phyloP scores from a whole-genome alignment of 2,329 filamentous ascomycete genomes.

The Esteya vermicola region DNA sequence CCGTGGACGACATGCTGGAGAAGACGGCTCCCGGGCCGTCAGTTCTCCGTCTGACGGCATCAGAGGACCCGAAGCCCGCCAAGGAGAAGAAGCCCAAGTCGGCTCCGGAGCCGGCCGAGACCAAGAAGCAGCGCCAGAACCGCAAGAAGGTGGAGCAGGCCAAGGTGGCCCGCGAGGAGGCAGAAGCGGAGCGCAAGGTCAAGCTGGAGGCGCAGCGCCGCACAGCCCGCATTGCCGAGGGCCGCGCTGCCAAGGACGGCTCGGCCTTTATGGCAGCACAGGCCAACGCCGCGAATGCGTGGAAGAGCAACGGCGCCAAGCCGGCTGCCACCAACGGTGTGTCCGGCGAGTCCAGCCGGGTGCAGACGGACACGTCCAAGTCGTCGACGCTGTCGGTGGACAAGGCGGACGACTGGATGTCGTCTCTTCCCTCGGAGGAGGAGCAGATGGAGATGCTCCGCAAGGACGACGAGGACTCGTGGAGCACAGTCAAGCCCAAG shows the following conservation, averaged over 20 bases:
- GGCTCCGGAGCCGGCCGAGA: conserved; percentile 53
- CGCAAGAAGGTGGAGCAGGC: conserved; percentile 73
- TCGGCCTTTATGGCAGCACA: conserved; percentile 37
- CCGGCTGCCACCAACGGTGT: too few relatives aligned
- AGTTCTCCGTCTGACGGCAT: conserved; percentile 63
- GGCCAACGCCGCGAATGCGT: conserved; percentile 22
- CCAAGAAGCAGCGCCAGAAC: conserved; percentile 94
- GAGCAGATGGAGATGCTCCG: conserved; percentile 46
- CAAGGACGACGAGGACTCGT: conserved; percentile 37
- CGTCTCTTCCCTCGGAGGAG: conserved; percentile 43
- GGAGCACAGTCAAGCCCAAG: conserved; percentile 43
- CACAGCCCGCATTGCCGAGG: conserved; percentile 66
- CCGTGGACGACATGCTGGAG: conserved; percentile 88
- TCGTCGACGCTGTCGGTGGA: conserved; percentile 15
- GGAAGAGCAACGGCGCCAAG: conserved; percentile 22
- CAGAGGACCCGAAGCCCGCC: conserved; percentile 37
- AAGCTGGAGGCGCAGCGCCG: conserved; percentile 74
- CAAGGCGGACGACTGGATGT: conserved; percentile 30
- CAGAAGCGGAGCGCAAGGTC: conserved; percentile 63
- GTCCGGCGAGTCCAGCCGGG: conserved; percentile 22
- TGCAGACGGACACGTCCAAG: conserved; percentile 12
- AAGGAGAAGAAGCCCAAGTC: conserved; percentile 47
- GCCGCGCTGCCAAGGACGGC: conserved; percentile 71
- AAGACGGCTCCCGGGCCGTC: conserved; percentile 51
- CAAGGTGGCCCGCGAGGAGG: conserved; percentile 59